phyloP scores from a whole-genome alignment of 139 green algal genomes.

The Micromonas commoda region DNA sequence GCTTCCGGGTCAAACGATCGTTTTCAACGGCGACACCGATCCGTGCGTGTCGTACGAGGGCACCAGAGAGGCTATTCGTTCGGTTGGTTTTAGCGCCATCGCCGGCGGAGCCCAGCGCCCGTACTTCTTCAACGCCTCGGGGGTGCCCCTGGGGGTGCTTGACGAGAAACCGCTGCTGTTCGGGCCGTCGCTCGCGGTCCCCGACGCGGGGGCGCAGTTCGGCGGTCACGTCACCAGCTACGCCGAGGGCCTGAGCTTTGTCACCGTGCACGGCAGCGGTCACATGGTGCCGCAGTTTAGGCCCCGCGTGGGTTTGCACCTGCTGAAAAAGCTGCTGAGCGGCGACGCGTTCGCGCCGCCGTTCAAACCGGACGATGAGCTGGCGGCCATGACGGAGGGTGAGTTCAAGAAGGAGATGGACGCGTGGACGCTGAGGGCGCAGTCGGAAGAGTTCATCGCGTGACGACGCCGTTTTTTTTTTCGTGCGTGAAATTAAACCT shows the following conservation, averaged over 20 bases:
- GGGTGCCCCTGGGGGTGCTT: not conserved
- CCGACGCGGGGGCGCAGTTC: conserved; percentile 19
- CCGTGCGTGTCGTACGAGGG: conserved; percentile 36
- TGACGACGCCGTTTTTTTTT: no score
- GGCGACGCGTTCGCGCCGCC: conserved; percentile 12
- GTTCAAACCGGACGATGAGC: not conserved
- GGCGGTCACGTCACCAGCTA: conserved; percentile 32
- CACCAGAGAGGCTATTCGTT: conserved; percentile 25
- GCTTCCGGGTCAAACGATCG: conserved; percentile 20
- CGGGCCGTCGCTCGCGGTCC: conserved; percentile 12
- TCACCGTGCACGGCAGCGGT: conserved; percentile 34
- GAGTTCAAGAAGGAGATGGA: conserved; percentile 2
- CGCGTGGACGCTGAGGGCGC: not conserved
- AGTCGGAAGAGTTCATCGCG: no score
- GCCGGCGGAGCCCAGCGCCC: conserved; percentile 28
- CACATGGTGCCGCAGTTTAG: conserved; percentile 37
- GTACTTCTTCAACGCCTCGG: conserved; percentile 34
- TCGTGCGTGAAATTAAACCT: no score
- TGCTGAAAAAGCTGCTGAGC: conserved; percentile 22
- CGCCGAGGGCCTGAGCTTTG: conserved; percentile 28
- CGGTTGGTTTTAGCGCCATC: conserved; percentile 15
- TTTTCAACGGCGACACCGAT: conserved; percentile 41
- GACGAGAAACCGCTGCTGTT: conserved; percentile 22
- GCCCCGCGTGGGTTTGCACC: conserved; percentile 17
- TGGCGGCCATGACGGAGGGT: not conserved